These are phyloP conservation scores for Nakaseomyces delphensis DNA, from an alignment of 1,139 yeast species.

Conservation along the genomic window DNA sequence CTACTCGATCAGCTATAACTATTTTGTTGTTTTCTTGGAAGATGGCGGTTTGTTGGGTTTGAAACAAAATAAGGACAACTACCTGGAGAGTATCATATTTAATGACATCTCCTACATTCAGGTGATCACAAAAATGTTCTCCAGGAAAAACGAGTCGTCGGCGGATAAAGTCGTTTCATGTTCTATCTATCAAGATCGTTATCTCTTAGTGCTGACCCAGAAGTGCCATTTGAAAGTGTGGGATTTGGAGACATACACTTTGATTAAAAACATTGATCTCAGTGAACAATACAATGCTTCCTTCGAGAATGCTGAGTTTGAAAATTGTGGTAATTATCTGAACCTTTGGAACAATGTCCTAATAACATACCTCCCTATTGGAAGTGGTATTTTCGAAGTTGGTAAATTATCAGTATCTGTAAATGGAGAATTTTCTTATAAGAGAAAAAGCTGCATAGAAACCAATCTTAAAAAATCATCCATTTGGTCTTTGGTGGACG, in stretches of 20 bases:
- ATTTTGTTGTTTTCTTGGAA: constrained; percentile 47
- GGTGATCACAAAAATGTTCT: constrained; percentile 32
- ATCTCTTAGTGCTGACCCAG: constrained; percentile 25
- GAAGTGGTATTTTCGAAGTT: constrained; percentile 38
- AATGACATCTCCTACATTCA: constrained; percentile 47
- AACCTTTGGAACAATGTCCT: constrained; percentile 22
- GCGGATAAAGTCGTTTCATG: constrained; percentile 24
- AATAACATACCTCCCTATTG: constrained; percentile 37
- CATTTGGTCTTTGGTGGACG: constrained; percentile 43
- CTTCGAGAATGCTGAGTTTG: constrained; percentile 16
- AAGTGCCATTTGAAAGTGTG: constrained; percentile 42
- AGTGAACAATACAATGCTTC: constrained; percentile 18
- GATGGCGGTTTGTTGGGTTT: constrained; percentile 67
- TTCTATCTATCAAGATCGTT: constrained; percentile 16
- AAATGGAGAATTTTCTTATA: constrained; percentile 14
- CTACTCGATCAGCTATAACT: constrained; percentile 38
- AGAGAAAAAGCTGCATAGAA: constrained; percentile 13
- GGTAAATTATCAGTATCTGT: constrained; percentile 32
- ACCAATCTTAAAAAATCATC: constrained; percentile 32
- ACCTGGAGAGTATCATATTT: constrained; percentile 46
- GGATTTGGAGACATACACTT: constrained; percentile 38
- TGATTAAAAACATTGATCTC: constrained; percentile 33
- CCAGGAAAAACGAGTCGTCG: constrained; percentile 12
- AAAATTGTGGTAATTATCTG: constrained; percentile 20
- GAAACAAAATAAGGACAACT: constrained; percentile 34